Base-by-base conservation (phyloP, 2,329 filamentous ascomycete species). In the Botrytis squamosa region DNA sequence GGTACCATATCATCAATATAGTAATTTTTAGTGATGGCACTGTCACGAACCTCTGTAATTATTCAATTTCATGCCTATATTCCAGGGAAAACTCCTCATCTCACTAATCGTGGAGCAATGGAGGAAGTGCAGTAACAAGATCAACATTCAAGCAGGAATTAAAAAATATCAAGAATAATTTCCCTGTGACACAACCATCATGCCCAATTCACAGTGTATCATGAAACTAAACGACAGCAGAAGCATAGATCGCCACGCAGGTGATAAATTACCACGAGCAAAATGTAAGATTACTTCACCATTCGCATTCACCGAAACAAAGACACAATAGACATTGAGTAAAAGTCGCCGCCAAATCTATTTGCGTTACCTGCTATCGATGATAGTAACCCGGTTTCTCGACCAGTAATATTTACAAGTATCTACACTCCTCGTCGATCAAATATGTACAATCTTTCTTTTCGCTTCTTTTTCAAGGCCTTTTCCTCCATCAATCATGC, bases 391-490 rank as follows among this genome's bases (percentile, higher is more conserved):
- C n/a, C 52, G 36, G 33, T 55, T 55, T 42, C 10, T 40, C 25
- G 36, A 68, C 25, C 65, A 68, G 65, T 49, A 55, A 68, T 68
- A 68, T 68, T 55, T 55, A 68, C 65, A 55, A 40, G 12, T 42
- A 68, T 68, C 25, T 55, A 55, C 46, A 40, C 36, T 4, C 49
- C 16, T 42, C 20, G 65, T 40, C 36, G 46, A 52, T 68, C 46
- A 49, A 40, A 42, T 55, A 68, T 68, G 38, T 68, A 55, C 25
- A 68, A 55, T 29, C 16, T 55, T 40, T 68, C 65, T 42, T 20
- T 40, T 10, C 22, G 14, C 25, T 68, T 68, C 36, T n/a, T n/a
- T 52, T 18, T 22, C 16, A 40, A n/a, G 65, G 33, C 22, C 33
- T 33, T 10, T 64, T 18, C 25, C 33, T 38, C 33, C 44, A 42